These are phyloP conservation scores for Nadsonia fulvescens DNA, from an alignment of 805 yeast species.

Conservation along the genomic window DNA sequence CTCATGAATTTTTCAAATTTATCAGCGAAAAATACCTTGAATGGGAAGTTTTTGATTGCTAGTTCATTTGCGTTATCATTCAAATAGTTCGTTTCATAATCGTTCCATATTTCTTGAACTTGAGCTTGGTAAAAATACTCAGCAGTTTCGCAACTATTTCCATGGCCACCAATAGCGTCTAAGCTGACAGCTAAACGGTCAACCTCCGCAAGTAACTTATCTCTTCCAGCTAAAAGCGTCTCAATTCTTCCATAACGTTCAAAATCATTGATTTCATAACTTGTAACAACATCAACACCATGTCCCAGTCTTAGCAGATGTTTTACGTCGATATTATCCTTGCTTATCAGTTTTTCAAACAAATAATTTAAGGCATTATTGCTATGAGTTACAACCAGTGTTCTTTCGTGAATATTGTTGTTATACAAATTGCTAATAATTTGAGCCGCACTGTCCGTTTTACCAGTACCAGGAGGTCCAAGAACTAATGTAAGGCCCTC, in stretches of 20 bases:
- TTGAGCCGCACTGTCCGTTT: conserved; percentile 19
- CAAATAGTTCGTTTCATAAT: too few relatives aligned
- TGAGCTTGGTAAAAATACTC: conserved; percentile 16
- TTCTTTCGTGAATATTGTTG: conserved; percentile 14
- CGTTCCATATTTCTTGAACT: conserved; percentile 8
- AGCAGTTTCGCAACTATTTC: conserved; percentile 23
- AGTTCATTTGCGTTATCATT: too few relatives aligned
- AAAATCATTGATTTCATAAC: too few relatives aligned
- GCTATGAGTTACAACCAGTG: conserved; percentile 17
- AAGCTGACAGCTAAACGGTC: conserved; percentile 17
- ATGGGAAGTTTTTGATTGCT: too few relatives aligned
- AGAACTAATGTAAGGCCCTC: conserved; percentile 46
- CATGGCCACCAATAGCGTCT: conserved; percentile 21
- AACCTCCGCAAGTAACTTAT: conserved; percentile 12
- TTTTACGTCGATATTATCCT: conserved; percentile 12
- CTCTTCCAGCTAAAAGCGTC: conserved; percentile 8
- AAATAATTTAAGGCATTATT: conserved; percentile 13
- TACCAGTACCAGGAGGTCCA: conserved; percentile 73
- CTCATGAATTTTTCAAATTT: neutral
- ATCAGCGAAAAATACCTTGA: conserved; percentile 1
- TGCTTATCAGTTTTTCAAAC: conserved; percentile 11
- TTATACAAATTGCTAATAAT: conserved; percentile 12
- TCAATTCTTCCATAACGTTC: conserved; percentile 8
- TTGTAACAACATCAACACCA: conserved; percentile 10
- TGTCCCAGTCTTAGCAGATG: conserved; percentile 14